Conservation (phyloP, 495 filamentous ascomycete species). For the Penicillium macrosclerotiorum region DNA sequence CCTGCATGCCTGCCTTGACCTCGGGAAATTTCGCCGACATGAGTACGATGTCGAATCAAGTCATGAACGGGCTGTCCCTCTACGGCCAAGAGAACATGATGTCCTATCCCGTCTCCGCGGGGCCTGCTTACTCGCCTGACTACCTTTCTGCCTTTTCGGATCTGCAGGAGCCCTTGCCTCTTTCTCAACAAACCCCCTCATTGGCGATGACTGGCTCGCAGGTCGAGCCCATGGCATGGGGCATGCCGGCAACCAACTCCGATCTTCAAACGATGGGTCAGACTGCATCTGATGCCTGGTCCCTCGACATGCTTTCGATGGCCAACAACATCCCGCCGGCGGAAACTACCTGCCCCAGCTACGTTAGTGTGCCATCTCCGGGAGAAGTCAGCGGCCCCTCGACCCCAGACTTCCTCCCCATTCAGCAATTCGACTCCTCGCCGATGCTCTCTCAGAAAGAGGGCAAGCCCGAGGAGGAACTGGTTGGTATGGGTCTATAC, state of each 20-base stretch:
- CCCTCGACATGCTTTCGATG: conserved; percentile 41
- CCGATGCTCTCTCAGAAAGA: conserved; percentile 19
- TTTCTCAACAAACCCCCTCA: conserved; percentile 38
- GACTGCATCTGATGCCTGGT: conserved; percentile 34
- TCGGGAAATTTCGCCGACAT: conserved; percentile 30
- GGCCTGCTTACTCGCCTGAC: conserved; percentile 31
- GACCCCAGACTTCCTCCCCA: conserved; percentile 59
- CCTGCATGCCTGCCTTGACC: conserved; percentile 18
- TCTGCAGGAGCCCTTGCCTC: conserved; percentile 36
- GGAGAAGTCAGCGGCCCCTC: conserved; percentile 50
- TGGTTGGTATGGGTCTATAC: conserved; percentile 83
- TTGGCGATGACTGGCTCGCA: conserved; percentile 44
- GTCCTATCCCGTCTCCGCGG: conserved; percentile 29
- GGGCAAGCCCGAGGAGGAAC: conserved; percentile 56
- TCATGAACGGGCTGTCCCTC: conserved; percentile 18
- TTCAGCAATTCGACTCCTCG: conserved; percentile 40
- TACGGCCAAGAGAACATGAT: conserved; percentile 25
- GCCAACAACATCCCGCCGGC: conserved; percentile 35
- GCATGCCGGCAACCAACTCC: conserved; percentile 7
- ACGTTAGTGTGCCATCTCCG: conserved; percentile 41
- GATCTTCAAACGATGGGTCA: conserved; percentile 22
- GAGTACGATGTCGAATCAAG: conserved; percentile 24
- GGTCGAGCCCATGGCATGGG: conserved; percentile 33
- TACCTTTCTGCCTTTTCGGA: conserved; percentile 27
- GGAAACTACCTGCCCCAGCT: conserved; percentile 31